Base-by-base conservation (phyloP, 306 rosid genomes). In the Dalbergia cultrata region DNA sequence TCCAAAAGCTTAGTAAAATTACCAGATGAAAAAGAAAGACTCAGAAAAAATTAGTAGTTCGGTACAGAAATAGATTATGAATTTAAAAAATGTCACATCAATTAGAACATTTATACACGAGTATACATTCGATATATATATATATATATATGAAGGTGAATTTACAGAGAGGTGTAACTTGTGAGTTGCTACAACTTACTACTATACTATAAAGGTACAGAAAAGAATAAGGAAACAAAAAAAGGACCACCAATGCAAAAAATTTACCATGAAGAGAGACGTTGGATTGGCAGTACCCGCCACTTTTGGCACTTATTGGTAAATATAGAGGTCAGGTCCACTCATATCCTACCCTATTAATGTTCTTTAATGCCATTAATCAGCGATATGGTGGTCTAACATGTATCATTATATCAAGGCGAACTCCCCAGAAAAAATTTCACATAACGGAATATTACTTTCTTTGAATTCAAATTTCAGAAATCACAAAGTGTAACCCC, bases 231-330 rank as follows among this genome's bases (percentile, higher is more conserved):
- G 26, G 18, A 52, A 4, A 26, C 10, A 37, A 78, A 72, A 26
- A 0, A 3, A 12, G 87, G 85, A 49, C n/a, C 76, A 75, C 56
- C 39, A 7, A 13, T 10, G 85, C 54, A n/a, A 33, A 54, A 78
- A 54, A 14, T 54, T 58, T 1, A 26, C 13, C 5, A 66, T 45
- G 22, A 50, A 79, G 50, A 80, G 84, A 85, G 92, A 85, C 89
- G 92, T 89, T 86, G 49, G 7, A n/a, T 54, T 9, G 76, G n/a
- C 79, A 34, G 64, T 10, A 45, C 80, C 87, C 78, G 85, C 83
- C 85, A 76, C 68, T 17, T 34, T 61, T 41, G 17, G 49, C 16
- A 37, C 35, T 34, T 64, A 58, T 34, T 26, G 33, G 57, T 58
- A 49, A 52, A 34, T 26, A 44, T 18, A 11, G 13, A 18, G 66